Base-by-base conservation (phyloP, 1,284 basidiomycete genomes). In the Tranzscheliella williamsii region DNA sequence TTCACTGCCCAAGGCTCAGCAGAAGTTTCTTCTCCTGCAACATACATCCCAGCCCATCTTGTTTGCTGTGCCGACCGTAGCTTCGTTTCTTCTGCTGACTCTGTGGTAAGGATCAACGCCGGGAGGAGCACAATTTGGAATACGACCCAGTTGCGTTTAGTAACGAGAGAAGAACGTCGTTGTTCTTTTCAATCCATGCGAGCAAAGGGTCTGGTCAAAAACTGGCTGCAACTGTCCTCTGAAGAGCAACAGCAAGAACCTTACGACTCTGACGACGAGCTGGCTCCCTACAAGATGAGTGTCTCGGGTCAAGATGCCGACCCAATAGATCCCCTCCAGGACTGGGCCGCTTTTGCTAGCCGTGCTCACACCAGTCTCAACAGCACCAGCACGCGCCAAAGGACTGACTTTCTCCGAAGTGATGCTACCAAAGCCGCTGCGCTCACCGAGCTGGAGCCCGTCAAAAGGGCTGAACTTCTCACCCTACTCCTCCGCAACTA, bases 401-500 rank as follows among this genome's bases (percentile, higher is more conserved):
- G 70, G 36, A 27, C 58, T 36, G 32, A 38, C 3, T 68, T 74
- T 13, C 43, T 72, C n/a, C 32, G 49, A 21, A 31, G 53, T 23
- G 39, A 48, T 20, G 52, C 67, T 17, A 38, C 42, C 23, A 45
- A 58, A 22, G 46, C 62, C 3, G 65, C 61, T 7, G 43, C 46
- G n/a, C 53, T 64, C 15, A n/a, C 53, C 5, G 50, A 57, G 24
- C 80, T 90, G 38, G 81, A 80, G 37, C 79, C 86, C 27, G 80
- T 83, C 0, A 86, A 90, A 72, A 82, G 81, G 16, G 73, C 86
- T 75, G 88, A 90, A 69, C 75, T 92, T 23, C 87, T 91, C 76
- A 82, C 82, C 55, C 79, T 90, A 2, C 79, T 91, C 36, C 86
- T 86, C 1, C 79, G 85, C 34, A 90, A 87, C 0, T 87, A 89